phyloP scores from a whole-genome alignment of 2,329 filamentous ascomycete genomes.

The Knufia fluminis region DNA sequence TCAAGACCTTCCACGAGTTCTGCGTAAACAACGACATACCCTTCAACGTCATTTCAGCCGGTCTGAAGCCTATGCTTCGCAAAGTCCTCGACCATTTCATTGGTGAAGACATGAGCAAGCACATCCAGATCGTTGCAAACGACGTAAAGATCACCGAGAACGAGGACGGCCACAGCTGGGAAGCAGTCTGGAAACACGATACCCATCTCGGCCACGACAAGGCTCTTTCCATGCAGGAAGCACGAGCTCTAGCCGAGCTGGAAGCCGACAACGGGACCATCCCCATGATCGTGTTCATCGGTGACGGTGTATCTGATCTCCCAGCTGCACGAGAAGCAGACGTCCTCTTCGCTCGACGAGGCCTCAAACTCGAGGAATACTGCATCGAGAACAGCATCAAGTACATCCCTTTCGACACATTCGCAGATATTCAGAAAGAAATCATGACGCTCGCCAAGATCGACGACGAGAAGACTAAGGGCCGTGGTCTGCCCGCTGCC shows the following conservation, averaged over 20 bases:
- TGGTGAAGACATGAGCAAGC: constrained; percentile 49
- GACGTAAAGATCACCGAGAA: constrained; percentile 48
- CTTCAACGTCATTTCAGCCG: constrained; percentile 62
- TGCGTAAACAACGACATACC: constrained; percentile 54
- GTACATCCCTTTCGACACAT: constrained; percentile 56
- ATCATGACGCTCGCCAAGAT: constrained; percentile 49
- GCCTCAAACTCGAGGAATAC: constrained; percentile 56
- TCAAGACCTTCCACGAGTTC: constrained; percentile 55
- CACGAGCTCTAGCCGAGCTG: constrained; percentile 45
- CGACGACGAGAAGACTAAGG: constrained; percentile 53
- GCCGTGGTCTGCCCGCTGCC: constrained; percentile 48
- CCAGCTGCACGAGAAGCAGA: constrained; percentile 58
- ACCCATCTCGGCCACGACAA: constrained; percentile 59
- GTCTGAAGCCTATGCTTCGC: constrained; percentile 54
- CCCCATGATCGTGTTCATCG: constrained; percentile 60
- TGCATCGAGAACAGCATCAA: constrained; percentile 53
- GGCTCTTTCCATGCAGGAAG: constrained; percentile 54
- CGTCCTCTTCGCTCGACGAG: constrained; percentile 58
- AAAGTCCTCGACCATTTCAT: constrained; percentile 56
- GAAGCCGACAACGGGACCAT: constrained; percentile 52
- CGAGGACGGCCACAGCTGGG: constrained; percentile 46
- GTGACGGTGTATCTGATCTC: constrained; percentile 59
- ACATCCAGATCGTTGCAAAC: constrained; percentile 61
- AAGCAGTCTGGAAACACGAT: constrained; percentile 58
- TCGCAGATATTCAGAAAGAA: constrained; percentile 55